Base-by-base conservation (phyloP, 805 yeast species). In the Saturnispora silvae region DNA sequence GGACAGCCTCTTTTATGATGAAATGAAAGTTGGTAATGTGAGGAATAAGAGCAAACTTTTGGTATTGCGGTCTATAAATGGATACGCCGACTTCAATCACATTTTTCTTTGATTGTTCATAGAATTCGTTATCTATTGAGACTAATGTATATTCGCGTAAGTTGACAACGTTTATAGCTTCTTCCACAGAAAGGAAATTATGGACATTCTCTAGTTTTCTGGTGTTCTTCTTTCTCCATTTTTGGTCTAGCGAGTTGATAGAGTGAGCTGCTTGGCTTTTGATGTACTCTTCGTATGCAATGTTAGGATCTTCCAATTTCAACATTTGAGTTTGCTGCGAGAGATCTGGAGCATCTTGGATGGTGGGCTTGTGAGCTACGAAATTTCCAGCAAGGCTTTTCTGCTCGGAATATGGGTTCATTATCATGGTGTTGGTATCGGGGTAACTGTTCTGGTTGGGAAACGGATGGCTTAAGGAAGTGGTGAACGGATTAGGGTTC, bases 21-120 rank as follows among this genome's bases (percentile, higher is more conserved):
- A 54, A 46, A 33, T 56, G 61, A 20, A 52, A 31, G 28, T 48
- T 51, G 14, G 48, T 29, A 24, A 56, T 47, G 41, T 58, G 58
- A 3, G 64, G 64, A 34, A 54, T 44, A 4, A 52, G 31, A 8
- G 60, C 42, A 24, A 42, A 31, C 14, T 37, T 44, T 40, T 56
- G 61, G 30, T 54, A 50, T 6, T 34, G 18, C 13, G 61, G 61
- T 18, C 54, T 53, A 34, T 56, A 56, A 9, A 56, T 37, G 2
- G 53, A 48, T 14, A 56, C 27, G 3, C 61, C 61, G 17, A 56
- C 41, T 33, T 56, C 61, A 5, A 49, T 45, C n/a, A 56, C 41
- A 35, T 44, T 40, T 13, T 42, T 32, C 2, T 29, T 33, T 10
- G 35, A 22, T 3, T 40, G 30, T 40, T 51, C 56, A 23, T 31